A percentile compares a stretch with the other conserved stretches of the same genome.
Evolutionary conservation across 139 green algal genomes (phyloP).

Genomic region (Picochlorum sp.): DNA sequence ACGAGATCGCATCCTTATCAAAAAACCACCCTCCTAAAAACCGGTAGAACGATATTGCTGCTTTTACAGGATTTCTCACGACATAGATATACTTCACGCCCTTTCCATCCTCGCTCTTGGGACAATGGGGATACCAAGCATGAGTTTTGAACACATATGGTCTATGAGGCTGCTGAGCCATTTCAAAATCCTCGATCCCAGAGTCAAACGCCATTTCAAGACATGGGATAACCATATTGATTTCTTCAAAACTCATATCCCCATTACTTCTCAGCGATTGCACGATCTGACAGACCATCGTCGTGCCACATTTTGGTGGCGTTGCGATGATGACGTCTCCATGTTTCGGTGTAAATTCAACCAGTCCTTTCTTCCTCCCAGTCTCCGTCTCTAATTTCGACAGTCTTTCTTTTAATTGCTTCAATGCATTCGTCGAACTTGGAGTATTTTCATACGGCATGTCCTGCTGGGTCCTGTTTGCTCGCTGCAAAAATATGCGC

Average conservation of each 20-base stretch:
- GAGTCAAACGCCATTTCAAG: constrained; percentile 21
- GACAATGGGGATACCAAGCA: constrained; percentile 14
- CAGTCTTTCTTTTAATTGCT: background rate
- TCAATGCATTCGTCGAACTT: too few relatives aligned
- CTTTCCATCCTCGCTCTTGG: constrained; percentile 1
- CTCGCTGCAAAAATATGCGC: too few relatives aligned
- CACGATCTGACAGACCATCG: constrained; percentile 26
- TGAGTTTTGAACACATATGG: constrained; percentile 35
- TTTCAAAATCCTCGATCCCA: background rate
- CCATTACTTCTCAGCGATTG: constrained; percentile 28
- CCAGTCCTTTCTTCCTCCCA: background rate
- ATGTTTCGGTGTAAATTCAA: background rate
- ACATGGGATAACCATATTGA: constrained; percentile 25
- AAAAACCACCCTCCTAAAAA: constrained; percentile 32
- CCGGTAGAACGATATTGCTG: constrained; percentile 30
- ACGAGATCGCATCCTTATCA: background rate
- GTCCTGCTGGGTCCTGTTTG: background rate
- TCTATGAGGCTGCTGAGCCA: background rate
- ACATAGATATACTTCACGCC: constrained; percentile 27
- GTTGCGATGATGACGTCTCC: constrained; percentile 10
- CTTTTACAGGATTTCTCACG: constrained; percentile 18
- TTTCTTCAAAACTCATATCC: constrained; percentile 39
- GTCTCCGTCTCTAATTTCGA: constrained; percentile 3
- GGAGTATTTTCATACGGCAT: background rate
- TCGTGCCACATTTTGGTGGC: constrained; percentile 26